Conservation (phyloP, 352 stramenopile species). For the Peronosclerospora sorghi region DNA sequence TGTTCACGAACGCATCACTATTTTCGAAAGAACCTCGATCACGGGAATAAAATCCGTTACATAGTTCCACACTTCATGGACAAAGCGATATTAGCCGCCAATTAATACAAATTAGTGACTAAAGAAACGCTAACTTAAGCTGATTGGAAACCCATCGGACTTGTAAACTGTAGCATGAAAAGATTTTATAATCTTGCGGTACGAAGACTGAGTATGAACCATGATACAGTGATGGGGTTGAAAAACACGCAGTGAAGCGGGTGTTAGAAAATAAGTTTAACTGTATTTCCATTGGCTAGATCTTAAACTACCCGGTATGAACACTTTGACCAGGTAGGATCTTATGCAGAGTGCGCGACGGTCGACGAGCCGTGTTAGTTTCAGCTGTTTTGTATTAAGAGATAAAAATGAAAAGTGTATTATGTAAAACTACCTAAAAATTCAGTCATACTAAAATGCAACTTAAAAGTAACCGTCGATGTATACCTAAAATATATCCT, state of each 20-base stretch:
- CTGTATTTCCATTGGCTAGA: no score
- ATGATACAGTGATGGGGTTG: slow-evolving; percentile 35
- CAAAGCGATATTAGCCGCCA: neutral
- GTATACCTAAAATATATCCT: no score
- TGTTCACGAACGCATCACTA: slow-evolving; percentile 46
- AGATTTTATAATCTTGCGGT: slow-evolving; percentile 35
- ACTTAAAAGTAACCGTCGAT: no score
- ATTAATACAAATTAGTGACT: neutral
- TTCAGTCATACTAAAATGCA: no score
- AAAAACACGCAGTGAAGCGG: slow-evolving; percentile 17
- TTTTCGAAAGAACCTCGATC: slow-evolving; percentile 60
- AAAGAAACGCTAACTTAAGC: slow-evolving; percentile 12
- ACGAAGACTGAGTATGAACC: slow-evolving; percentile 35
- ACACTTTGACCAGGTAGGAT: no score
- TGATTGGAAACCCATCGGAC: slow-evolving; percentile 48
- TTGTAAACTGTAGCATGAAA: slow-evolving; percentile 51
- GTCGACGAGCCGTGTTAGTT: no score
- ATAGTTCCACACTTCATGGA: slow-evolving; percentile 9
- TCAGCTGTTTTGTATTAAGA: no score
- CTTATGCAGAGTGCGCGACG: no score
- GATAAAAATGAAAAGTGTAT: no score
- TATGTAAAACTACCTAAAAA: no score
- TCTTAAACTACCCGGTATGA: no score
- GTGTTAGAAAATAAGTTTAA: no score
- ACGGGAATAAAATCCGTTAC: slow-evolving; percentile 48